Evolutionary conservation across 495 filamentous ascomycete species (phyloP).

Genomic region (Aspergillus olivimuriae): DNA sequence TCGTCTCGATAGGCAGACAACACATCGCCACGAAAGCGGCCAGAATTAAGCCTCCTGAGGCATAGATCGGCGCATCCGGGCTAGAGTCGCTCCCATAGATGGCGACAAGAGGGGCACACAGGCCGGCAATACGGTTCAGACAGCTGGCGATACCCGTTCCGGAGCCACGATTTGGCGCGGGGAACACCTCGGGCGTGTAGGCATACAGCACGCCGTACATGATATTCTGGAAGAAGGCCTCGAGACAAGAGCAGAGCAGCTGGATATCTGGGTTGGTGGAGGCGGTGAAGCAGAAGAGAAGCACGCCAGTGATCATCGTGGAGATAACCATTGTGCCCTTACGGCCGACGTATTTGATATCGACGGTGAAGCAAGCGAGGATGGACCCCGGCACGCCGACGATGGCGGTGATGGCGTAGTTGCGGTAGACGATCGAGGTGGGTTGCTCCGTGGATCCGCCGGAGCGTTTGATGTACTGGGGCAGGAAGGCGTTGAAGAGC

Average conservation of each 20-base stretch:
- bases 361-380: constrained; percentile 49
- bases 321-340: constrained; percentile 52
- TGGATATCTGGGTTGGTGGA: constrained; percentile 42
- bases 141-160: constrained; percentile 52
- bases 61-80: constrained; percentile 47
- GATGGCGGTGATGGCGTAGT: constrained; percentile 55
- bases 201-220: constrained; percentile 59
- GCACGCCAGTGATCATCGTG: constrained; percentile 48
- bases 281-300: constrained; percentile 54
- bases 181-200: constrained; percentile 58
- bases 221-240: constrained; percentile 58
- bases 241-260: constrained; percentile 46
- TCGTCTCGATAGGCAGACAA: constrained; percentile 48
- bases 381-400: constrained; percentile 52
- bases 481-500: constrained; percentile 54
- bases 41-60: constrained; percentile 44
- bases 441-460: constrained; percentile 30
- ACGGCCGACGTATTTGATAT: constrained; percentile 53
- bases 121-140: constrained; percentile 51
- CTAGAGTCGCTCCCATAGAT: constrained; percentile 38
- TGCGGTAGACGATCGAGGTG: constrained; percentile 49
- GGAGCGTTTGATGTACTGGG: constrained; percentile 46
- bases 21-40: constrained; percentile 47
- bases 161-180: constrained; percentile 51
- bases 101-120: constrained; percentile 53